These are phyloP conservation scores for Fomitiporia mediterranea DNA, from an alignment of 1,284 basidiomycete species.

Conservation along the genomic window DNA sequence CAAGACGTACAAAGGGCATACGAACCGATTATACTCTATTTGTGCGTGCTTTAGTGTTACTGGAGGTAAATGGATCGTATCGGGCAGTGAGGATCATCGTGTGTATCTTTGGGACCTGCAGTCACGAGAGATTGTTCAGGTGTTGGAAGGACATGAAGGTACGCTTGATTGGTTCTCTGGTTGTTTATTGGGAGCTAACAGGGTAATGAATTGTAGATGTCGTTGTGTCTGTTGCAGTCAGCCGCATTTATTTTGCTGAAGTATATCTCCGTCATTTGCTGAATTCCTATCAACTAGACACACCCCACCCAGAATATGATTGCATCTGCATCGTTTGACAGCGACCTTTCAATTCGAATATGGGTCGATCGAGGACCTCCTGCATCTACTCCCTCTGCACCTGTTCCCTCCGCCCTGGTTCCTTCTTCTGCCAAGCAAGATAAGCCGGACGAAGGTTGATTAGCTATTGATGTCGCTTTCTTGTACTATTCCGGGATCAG, in stretches of 20 bases:
- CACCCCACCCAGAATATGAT: conserved; percentile 82
- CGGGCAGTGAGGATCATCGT: conserved; percentile 88
- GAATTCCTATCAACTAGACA: conserved; percentile 42
- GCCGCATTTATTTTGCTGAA: conserved; percentile 20
- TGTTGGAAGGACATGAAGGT: conserved; percentile 76
- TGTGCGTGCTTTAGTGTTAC: conserved; percentile 79
- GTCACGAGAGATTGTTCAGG: conserved; percentile 73
- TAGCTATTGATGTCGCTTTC: background rate
- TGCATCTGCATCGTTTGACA: conserved; percentile 78
- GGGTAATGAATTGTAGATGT: conserved; percentile 43
- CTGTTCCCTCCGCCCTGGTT: background rate
- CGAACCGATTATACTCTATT: conserved; percentile 75
- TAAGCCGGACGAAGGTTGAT: background rate
- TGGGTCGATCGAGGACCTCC: conserved; percentile 55
- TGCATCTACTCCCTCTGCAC: background rate
- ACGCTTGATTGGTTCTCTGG: conserved; percentile 21
- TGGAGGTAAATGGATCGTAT: conserved; percentile 83
- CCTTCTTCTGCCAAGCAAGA: too few relatives aligned
- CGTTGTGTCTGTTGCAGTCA: conserved; percentile 70
- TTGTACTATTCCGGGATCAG: background rate
- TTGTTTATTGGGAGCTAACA: background rate
- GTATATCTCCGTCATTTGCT: background rate
- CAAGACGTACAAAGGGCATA: conserved; percentile 86
- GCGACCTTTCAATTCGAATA: conserved; percentile 72
- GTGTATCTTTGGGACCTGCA: conserved; percentile 93